A percentile compares a stretch with the other conserved stretches of the same genome.
Conservation (phyloP, 345 rosid genomes). For the Excoecaria agallocha region DNA sequence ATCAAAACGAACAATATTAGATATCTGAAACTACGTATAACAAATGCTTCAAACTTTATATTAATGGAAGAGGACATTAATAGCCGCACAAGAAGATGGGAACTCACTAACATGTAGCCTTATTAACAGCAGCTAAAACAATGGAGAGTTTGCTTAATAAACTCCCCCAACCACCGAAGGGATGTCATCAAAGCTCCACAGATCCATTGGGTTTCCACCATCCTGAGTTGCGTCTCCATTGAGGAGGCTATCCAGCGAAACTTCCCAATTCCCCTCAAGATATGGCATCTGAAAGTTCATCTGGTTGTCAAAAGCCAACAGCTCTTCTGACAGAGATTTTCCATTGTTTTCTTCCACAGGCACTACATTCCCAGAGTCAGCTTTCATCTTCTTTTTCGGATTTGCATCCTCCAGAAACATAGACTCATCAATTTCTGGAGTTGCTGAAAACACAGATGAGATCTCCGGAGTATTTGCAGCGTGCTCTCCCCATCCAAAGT, state of each 20-base stretch:
- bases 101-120: constrained; percentile 61
- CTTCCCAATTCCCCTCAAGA: constrained; percentile 66
- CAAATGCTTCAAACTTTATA: background rate
- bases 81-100: constrained; percentile 17
- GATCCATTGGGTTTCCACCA: constrained; percentile 49
- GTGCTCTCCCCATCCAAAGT: constrained; percentile 75
- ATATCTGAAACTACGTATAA: background rate
- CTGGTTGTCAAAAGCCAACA: constrained; percentile 49
- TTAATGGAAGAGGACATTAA: constrained; percentile 8
- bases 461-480: constrained; percentile 76
- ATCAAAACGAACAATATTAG: background rate
- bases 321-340: constrained; percentile 60
- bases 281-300: constrained; percentile 52
- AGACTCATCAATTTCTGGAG: constrained; percentile 48
- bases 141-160: constrained; percentile 39
- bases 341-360: constrained; percentile 31
- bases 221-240: constrained; percentile 56
- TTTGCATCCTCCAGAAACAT: constrained; percentile 51
- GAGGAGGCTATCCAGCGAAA: constrained; percentile 62
- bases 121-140: constrained; percentile 54
- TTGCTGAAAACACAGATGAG: constrained; percentile 51
- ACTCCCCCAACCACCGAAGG: constrained; percentile 48
- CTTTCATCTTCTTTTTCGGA: constrained; percentile 61
- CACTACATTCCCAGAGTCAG: constrained; percentile 27
- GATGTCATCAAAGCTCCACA: constrained; percentile 83